Conservation (phyloP, 2,329 filamentous ascomycete species). For the Arthrobotrys iridis region DNA sequence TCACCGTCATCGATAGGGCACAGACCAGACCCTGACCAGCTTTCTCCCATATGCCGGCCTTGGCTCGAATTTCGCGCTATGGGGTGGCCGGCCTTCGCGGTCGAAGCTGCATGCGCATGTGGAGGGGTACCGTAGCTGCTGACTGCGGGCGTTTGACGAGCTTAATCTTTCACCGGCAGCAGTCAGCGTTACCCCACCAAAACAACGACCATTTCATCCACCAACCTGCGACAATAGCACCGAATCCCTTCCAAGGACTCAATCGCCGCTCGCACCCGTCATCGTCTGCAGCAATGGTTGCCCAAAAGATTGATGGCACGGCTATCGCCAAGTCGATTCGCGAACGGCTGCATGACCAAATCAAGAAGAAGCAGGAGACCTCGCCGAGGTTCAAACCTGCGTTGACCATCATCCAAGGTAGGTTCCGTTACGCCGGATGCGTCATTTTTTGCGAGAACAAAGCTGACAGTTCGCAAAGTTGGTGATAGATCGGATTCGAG, state of each 20-base stretch:
- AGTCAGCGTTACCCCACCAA: constrained; percentile 53
- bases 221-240: constrained; percentile 44
- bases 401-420: constrained; percentile 94
- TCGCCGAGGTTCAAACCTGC: constrained; percentile 90
- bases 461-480: constrained; percentile 67
- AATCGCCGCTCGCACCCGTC: constrained; percentile 64
- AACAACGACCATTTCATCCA: constrained; percentile 48
- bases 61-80: constrained; percentile 51
- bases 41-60: constrained; percentile 43
- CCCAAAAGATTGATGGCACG: constrained; percentile 92
- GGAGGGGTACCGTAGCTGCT: constrained; percentile 25
- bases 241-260: constrained; percentile 32
- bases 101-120: constrained; percentile 37
- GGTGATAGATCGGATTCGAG: constrained; percentile 92
- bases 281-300: constrained; percentile 76
- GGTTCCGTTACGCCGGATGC: constrained; percentile 58
- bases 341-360: constrained; percentile 80
- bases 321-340: constrained; percentile 93
- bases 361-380: constrained; percentile 78
- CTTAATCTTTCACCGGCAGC: constrained; percentile 37
- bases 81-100: constrained; percentile 35
- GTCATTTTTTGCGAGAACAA: background rate
- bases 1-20: constrained; percentile 14
- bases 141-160: constrained; percentile 34
- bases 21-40: background rate